Evolutionary conservation across 2,329 filamentous ascomycete genomes (phyloP).

Genomic region (Aspergillus fructus): DNA sequence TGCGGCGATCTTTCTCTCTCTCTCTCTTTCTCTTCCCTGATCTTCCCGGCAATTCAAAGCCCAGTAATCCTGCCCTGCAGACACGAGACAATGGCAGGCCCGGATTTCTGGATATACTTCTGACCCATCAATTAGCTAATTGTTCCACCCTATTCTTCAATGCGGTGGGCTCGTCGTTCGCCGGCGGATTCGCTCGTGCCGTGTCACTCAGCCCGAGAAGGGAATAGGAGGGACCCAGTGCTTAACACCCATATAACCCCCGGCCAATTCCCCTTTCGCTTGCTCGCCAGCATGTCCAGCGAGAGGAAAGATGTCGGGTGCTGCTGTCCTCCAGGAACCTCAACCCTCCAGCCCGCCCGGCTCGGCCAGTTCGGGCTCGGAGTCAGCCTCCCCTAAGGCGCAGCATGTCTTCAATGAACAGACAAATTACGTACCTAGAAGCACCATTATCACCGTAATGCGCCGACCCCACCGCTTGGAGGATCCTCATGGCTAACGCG

Average conservation of each 20-base stretch:
- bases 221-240: background rate
- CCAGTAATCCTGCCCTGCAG: too few species aligned
- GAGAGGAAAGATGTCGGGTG: conserved; percentile 1
- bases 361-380: conserved; percentile 1
- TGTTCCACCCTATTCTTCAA: too few species aligned
- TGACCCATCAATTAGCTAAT: background rate
- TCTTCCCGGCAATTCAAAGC: background rate
- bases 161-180: too few species aligned
- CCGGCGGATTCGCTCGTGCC: too few species aligned
- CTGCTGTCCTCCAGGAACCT: background rate
- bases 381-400: conserved; percentile 7
- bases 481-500: background rate
- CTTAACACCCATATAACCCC: background rate
- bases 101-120: background rate
- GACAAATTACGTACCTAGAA: conserved; percentile 55
- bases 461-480: background rate
- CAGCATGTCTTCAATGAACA: conserved; percentile 51
- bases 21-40: background rate
- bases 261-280: background rate
- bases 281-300: background rate
- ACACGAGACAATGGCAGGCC: background rate
- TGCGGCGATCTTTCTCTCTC: background rate
- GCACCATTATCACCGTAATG: conserved; percentile 53
- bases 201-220: background rate
- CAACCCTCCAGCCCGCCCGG: conserved; percentile 2